Evolutionary conservation across 2,329 filamentous ascomycete species (phyloP).

Genomic region (Trichoderma breve): DNA sequence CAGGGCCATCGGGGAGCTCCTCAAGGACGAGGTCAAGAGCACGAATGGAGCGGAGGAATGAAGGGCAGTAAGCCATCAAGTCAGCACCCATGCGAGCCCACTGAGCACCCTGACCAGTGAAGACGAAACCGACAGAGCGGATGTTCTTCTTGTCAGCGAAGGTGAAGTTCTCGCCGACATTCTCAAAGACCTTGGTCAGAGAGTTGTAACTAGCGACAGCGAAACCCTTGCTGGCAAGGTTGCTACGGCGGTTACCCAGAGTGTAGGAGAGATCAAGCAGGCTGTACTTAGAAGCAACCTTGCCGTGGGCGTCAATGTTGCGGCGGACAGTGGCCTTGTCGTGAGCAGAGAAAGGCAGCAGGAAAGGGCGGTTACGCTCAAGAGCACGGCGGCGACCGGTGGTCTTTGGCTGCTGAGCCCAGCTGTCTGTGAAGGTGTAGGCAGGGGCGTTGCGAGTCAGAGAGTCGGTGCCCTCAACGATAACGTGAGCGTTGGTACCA

Average conservation of each 20-base stretch:
- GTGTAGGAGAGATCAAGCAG: slow-evolving; percentile 8
- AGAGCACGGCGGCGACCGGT: background rate
- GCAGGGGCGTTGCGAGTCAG: slow-evolving; percentile 1
- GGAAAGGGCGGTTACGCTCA: background rate
- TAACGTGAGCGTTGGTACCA: slow-evolving; percentile 4
- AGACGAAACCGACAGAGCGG: slow-evolving; percentile 25
- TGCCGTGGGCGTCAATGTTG: background rate
- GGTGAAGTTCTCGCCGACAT: background rate
- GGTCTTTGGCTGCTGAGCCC: background rate
- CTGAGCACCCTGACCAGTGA: slow-evolving; percentile 38
- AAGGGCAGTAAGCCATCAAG: slow-evolving; percentile 20
- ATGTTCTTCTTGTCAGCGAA: background rate
- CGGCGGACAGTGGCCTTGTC: slow-evolving; percentile 1
- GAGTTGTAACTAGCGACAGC: background rate
- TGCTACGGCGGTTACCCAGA: background rate
- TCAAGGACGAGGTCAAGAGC: background rate
- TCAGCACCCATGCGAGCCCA: slow-evolving; percentile 34
- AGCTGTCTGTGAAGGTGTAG: background rate
- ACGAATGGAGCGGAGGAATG: slow-evolving; percentile 11
- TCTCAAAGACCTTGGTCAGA: background rate
- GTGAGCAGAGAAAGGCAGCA: slow-evolving; percentile 13
- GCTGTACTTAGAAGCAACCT: slow-evolving; percentile 1
- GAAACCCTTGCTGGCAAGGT: background rate
- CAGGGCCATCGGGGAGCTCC: background rate
- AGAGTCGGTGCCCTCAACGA: slow-evolving; percentile 9